A percentile compares a stretch with the other conserved stretches of the same genome.
These are phyloP conservation scores for Phytopythium aichiense DNA, from an alignment of 352 stramenopile genomes.

Conservation along the genomic window DNA sequence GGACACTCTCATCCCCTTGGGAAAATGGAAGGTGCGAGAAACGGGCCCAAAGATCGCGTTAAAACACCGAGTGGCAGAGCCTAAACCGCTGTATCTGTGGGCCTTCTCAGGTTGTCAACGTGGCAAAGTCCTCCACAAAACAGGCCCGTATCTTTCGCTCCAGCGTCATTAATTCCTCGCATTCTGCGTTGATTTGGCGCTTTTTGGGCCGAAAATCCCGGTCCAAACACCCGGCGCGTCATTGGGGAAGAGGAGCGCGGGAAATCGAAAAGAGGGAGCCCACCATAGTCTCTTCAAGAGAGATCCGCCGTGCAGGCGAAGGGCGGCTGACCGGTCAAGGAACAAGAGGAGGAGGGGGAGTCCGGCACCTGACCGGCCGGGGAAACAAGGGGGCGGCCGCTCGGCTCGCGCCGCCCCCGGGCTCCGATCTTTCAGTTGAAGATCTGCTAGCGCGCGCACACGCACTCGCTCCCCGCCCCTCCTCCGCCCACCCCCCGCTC, in stretches of 20 bases:
- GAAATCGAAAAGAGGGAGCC: constrained; percentile 1
- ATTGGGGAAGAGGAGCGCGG: constrained; percentile 4
- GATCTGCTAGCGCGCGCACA: constrained; percentile 40
- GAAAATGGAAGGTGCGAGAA: constrained; percentile 23
- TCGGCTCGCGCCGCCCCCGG: constrained; percentile 5
- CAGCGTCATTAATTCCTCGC: neutral
- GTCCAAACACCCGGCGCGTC: neutral
- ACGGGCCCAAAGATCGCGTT: constrained; percentile 1
- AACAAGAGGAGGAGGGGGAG: neutral
- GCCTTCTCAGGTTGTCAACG: neutral
- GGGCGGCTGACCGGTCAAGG: constrained; percentile 3
- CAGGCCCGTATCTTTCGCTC: neutral
- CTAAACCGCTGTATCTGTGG: neutral
- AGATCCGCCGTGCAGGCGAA: neutral
- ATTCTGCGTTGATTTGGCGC: neutral
- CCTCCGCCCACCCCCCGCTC: neutral
- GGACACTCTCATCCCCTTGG: constrained; percentile 17
- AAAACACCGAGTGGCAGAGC: neutral
- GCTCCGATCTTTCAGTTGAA: constrained; percentile 44
- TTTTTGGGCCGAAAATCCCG: neutral
- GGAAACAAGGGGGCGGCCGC: neutral
- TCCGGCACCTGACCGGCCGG: neutral
- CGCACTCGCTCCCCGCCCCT: constrained; percentile 3
- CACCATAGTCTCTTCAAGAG: neutral
- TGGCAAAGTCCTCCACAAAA: neutral